Evolutionary conservation across 2,329 filamentous ascomycete genomes (phyloP).

Genomic region (Whalleya microplaca): DNA sequence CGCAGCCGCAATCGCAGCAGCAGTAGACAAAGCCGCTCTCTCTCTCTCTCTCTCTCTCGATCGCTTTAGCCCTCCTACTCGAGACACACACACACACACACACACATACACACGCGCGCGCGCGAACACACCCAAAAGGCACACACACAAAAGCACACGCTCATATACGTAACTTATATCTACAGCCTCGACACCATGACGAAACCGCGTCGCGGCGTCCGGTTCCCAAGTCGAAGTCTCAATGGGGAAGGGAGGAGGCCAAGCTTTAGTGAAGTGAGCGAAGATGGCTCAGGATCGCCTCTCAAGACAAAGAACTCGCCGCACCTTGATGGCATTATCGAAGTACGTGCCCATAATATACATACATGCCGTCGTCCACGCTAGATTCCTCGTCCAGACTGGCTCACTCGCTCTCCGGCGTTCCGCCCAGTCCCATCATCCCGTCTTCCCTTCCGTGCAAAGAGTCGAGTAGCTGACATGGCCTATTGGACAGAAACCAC

Average conservation of each 20-base stretch:
- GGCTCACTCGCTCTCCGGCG: slow-evolving; percentile 28
- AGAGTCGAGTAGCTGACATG: slow-evolving; percentile 1
- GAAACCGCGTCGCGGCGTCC: slow-evolving; percentile 54
- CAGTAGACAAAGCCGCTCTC: too few species aligned
- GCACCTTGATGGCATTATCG: slow-evolving; percentile 43
- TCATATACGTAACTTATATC: not conserved
- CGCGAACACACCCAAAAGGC: too few species aligned
- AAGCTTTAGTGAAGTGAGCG: slow-evolving; percentile 73
- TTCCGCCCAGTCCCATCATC: too few species aligned
- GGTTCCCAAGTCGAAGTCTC: slow-evolving; percentile 56
- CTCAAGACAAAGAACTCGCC: slow-evolving; percentile 34
- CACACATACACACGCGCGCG: not conserved
- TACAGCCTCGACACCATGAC: slow-evolving; percentile 30
- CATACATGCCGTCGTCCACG: not conserved
- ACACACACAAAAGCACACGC: too few species aligned
- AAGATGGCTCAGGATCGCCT: slow-evolving; percentile 52
- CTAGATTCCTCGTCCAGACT: not conserved
- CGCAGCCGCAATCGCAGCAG: too few species aligned
- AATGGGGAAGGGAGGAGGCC: slow-evolving; percentile 65
- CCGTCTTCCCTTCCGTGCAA: not conserved
- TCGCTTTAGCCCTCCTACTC: too few species aligned
- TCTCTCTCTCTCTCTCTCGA: too few species aligned
- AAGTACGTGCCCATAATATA: slow-evolving; percentile 31
- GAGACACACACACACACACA: not conserved
- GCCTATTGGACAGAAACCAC: slow-evolving; percentile 43